These are phyloP conservation scores for Aureobasidium sp. DNA, from an alignment of 2,329 filamentous ascomycete genomes.

Conservation along the genomic window DNA sequence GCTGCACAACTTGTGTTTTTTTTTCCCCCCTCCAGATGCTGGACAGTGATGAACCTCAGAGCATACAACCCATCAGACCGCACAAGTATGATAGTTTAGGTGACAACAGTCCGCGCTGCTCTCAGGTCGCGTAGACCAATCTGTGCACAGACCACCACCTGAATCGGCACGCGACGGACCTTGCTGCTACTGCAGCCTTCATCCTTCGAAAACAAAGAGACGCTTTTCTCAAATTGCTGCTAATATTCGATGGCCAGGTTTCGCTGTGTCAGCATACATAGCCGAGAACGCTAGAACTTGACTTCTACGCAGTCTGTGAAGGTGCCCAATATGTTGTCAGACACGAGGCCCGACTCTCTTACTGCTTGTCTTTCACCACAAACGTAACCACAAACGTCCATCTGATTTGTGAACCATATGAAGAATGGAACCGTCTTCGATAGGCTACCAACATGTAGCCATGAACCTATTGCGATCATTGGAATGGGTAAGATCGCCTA, in stretches of 20 bases:
- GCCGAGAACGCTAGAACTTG: not conserved
- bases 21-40: too few species aligned
- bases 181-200: not conserved
- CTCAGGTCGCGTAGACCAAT: not conserved
- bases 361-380: not conserved
- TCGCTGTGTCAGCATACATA: not conserved
- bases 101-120: too few species aligned
- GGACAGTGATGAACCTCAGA: too few species aligned
- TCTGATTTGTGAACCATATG: too few species aligned
- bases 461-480: slow-evolving; percentile 35
- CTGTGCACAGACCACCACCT: not conserved
- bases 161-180: not conserved
- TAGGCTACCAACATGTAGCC: not conserved
- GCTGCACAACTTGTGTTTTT: too few species aligned
- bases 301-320: not conserved
- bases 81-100: not conserved
- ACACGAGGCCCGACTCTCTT: not conserved
- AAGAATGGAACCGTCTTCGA: not conserved
- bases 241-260: not conserved
- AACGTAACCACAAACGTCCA: too few species aligned
- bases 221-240: not conserved
- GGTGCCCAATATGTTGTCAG: not conserved
- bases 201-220: not conserved
- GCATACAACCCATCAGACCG: too few species aligned
- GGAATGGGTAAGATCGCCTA: slow-evolving; percentile 21